phyloP scores from a whole-genome alignment of 2,329 filamentous ascomycete species.

The Hortaea werneckii region DNA sequence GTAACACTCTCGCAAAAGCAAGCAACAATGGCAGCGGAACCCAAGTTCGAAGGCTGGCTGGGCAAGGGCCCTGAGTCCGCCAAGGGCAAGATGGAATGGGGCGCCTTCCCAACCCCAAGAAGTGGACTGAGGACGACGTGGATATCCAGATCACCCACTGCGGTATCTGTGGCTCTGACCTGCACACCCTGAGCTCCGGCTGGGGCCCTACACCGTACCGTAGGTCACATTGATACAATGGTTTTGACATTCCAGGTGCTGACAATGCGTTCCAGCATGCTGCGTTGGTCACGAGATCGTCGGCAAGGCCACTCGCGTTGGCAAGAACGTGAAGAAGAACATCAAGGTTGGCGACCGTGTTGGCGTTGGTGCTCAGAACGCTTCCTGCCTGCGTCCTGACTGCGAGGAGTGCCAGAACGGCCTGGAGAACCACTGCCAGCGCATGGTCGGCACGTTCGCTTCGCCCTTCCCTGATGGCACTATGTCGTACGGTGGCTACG shows the following conservation, averaged over 20 bases:
- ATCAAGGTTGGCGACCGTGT: conserved; percentile 32
- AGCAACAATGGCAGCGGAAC: background rate
- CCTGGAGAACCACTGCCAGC: conserved; percentile 19
- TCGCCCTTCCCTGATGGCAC: conserved; percentile 19
- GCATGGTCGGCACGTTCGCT: conserved; percentile 23
- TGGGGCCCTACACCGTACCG: conserved; percentile 35
- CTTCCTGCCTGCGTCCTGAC: conserved; percentile 35
- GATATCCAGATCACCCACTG: conserved; percentile 32
- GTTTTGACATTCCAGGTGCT: conserved; percentile 5
- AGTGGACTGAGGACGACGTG: conserved; percentile 30
- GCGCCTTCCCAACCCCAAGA: conserved; percentile 21
- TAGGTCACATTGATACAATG: background rate
- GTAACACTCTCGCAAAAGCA: conserved; percentile 26
- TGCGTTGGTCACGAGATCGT: conserved; percentile 28
- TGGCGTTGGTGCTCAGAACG: conserved; percentile 43
- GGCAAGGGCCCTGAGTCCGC: conserved; percentile 40
- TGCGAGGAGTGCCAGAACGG: conserved; percentile 56
- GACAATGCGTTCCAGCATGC: conserved; percentile 3
- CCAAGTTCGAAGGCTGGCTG: conserved; percentile 48
- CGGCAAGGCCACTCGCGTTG: conserved; percentile 25
- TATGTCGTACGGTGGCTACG: conserved; percentile 55
- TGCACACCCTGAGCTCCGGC: conserved; percentile 27
- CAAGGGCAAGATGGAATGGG: conserved; percentile 46
- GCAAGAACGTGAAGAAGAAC: conserved; percentile 20
- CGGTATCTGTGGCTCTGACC: conserved; percentile 15